Base-by-base conservation (phyloP, 179 eudicot species). In the Heliamphora pulchella region DNA sequence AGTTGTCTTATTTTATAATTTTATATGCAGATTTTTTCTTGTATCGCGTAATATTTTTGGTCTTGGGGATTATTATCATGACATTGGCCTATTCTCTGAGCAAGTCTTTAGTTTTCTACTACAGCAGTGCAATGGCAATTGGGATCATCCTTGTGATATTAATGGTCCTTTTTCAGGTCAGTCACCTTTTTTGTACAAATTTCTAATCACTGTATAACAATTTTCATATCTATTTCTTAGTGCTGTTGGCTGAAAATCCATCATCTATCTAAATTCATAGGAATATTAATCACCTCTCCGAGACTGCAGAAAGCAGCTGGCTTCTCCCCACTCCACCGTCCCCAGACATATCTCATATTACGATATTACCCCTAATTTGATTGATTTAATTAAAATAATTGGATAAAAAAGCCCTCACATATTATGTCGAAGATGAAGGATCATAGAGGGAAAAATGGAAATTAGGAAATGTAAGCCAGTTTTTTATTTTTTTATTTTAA, bases 81-180 rank as follows among this genome's bases (percentile, higher is more conserved):
- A 80, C 84, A 51, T 59, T 91, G 83, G 98, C 97, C 62, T 84
- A 92, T 76, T 75, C 79, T 57, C 83, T 94, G 89, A 92, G 99
- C 89, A 88, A 89, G 68, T 96, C 99, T 73, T 75, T 94, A 78
- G 84, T 90, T 76, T 92, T 92, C 86, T 94, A 92, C 86, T 96
- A 96, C 86, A 88, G 98, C 86, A 90, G 98, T 86, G 97, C 97
- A 18, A 96, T 96, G 99, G 84, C 86, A 47, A 81, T 91, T 74
- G 99, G 98, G 55, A 83, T 94, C 86, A 80, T 94, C 84, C 94
- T 96, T 83, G 91, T 96, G 79, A 86, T 96, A 80, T 81, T 94
- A 81, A 80, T 96, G 83, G 83, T 96, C 81, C 98, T 94, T 80
- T 96, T 96, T 83, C 99, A 96, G 97, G 98, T 94, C 75, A 41